These are phyloP conservation scores for Achaetomium macrosporum DNA, from an alignment of 2,329 filamentous ascomycete species.

Conservation along the genomic window DNA sequence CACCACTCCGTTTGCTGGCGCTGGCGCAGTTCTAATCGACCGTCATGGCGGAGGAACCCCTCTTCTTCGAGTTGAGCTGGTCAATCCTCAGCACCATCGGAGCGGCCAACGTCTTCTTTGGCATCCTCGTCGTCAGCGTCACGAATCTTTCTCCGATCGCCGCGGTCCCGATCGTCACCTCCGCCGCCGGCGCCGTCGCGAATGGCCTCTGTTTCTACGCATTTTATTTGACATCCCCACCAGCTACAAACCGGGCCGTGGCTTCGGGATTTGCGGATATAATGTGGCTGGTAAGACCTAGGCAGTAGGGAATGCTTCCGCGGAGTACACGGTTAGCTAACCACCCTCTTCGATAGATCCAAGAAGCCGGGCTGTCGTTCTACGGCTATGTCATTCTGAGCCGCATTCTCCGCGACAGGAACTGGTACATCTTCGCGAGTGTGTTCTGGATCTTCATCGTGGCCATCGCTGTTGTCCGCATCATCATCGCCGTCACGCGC, in stretches of 20 bases:
- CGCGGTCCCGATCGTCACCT: conserved; percentile 36
- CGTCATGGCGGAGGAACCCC: not conserved
- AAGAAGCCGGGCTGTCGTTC: conserved; percentile 40
- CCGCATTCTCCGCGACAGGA: conserved; percentile 42
- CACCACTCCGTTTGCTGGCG: too few species aligned
- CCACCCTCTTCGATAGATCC: conserved; percentile 28
- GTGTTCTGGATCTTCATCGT: conserved; percentile 54
- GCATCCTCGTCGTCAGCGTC: conserved; percentile 35
- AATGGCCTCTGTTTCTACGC: conserved; percentile 41
- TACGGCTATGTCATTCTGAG: conserved; percentile 49
- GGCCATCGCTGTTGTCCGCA: conserved; percentile 44
- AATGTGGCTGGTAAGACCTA: conserved; percentile 33
- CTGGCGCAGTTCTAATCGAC: too few species aligned
- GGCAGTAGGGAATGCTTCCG: too few species aligned
- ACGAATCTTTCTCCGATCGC: conserved; percentile 35
- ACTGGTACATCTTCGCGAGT: conserved; percentile 39
- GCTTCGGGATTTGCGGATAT: conserved; percentile 37
- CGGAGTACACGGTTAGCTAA: too few species aligned
- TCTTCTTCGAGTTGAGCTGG: conserved; percentile 38
- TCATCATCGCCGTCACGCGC: conserved; percentile 31
- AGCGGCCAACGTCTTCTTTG: conserved; percentile 35
- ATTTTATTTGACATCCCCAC: conserved; percentile 31
- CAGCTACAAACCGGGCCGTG: conserved; percentile 25
- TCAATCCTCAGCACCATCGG: conserved; percentile 41
- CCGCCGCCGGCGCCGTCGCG: conserved; percentile 34